These are phyloP conservation scores for Globisporangium paddicum DNA, from an alignment of 352 stramenopile species.

Conservation along the genomic window DNA sequence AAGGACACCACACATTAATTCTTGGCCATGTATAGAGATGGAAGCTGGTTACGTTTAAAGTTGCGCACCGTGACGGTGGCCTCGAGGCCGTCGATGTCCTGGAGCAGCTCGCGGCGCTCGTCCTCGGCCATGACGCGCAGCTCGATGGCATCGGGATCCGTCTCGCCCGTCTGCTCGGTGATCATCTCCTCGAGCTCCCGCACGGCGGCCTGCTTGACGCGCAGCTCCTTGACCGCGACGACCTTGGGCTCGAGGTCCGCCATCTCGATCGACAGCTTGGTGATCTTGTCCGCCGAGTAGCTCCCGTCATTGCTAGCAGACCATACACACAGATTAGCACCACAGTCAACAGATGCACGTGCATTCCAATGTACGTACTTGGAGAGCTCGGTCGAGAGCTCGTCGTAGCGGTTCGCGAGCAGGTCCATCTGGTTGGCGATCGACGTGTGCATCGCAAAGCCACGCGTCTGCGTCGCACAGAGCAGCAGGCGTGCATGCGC, in stretches of 20 bases:
- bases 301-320: conserved; percentile 61
- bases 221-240: conserved; percentile 61
- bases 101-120: conserved; percentile 58
- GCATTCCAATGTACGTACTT: conserved; percentile 19
- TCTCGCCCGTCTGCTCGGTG: conserved; percentile 35
- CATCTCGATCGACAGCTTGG: conserved; percentile 82
- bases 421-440: conserved; percentile 72
- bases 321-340: not conserved
- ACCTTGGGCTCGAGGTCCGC: conserved; percentile 74
- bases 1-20: not conserved
- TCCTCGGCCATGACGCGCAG: conserved; percentile 72
- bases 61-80: conserved; percentile 42
- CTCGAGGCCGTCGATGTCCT: conserved; percentile 51
- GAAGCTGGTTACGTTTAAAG: not conserved
- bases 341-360: conserved; percentile 6
- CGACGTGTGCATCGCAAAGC: conserved; percentile 65
- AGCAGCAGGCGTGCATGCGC: not conserved
- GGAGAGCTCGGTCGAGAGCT: conserved; percentile 56
- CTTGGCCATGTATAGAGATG: not conserved
- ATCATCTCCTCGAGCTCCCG: conserved; percentile 88
- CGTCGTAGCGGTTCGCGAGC: conserved; percentile 56
- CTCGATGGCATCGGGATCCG: conserved; percentile 51
- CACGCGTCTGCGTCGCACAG: conserved; percentile 12
- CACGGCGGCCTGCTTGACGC: conserved; percentile 89
- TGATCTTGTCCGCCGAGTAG: conserved; percentile 69